Evolutionary conservation across 2,329 filamentous ascomycete genomes (phyloP), one percentile per base, ranked within the genome.

Genomic region (Ophiostoma angusticollis): DNA sequence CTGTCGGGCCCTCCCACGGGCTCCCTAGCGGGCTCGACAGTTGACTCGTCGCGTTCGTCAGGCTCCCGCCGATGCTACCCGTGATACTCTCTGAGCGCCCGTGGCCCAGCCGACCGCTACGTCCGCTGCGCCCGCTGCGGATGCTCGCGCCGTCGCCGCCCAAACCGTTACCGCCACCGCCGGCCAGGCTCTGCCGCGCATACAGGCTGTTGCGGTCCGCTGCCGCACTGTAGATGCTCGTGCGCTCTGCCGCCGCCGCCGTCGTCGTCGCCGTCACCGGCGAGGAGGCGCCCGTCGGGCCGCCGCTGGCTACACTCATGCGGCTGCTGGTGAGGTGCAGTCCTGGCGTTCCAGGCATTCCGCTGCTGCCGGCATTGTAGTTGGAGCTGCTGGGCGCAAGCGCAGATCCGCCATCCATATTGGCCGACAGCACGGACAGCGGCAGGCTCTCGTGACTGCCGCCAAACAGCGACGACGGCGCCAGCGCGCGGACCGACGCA

Each of bases 151-250:
- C 82, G 48, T 93, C 46, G 19, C 41, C 44, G 16, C 19, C 84
- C 5, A 70, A 74, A 33, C 56, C 53, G 17, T 56, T 54, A 35
- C 66, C 31, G 60, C 42, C 18, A 14, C 29, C 37, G 18, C 45
- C 43, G 9, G 33, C 35, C 9, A 44, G 28, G 19, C 37, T 45
- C 42, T 50, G 52, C 39, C 53, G 54, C 21, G 80, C 74, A 52
- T 93, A 89, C 46, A 81, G 73, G 58, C 84, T 93, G 55, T 81
- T 89, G 35, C 87, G 71, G 52, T 94, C 87, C 42, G 80, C 82
- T 0, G 80, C 78, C 0, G 78, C 70, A 1, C 82, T 86, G 61
- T 94, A 94, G 37, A 95, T 75, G 54, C 80, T 85, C 13, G 78
- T 76, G n/a, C 82, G 70, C 57, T 86, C 81, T 23, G 60, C 61